A percentile compares a stretch with the other conserved stretches of the same genome.
These are phyloP conservation scores for Plectranthus barbatus DNA, from an alignment of 257 asterid species.

Conservation along the genomic window DNA sequence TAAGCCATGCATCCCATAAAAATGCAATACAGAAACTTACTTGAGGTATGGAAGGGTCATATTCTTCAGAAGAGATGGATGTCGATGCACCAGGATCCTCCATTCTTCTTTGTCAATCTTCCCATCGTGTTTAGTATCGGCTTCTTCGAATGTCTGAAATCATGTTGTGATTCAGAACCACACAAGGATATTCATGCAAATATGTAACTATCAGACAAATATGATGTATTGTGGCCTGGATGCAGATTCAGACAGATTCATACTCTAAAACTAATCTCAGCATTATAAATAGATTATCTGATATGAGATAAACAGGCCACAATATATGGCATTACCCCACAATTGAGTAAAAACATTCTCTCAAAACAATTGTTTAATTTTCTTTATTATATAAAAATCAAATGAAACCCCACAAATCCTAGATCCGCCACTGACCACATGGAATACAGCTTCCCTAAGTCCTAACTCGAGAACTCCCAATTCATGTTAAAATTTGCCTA, in stretches of 20 bases:
- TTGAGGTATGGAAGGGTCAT: conserved; percentile 87
- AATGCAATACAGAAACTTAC: conserved; percentile 28
- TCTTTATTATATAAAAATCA: too few relatives aligned
- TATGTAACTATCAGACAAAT: background rate
- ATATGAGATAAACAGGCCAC: too few relatives aligned
- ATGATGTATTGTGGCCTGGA: background rate
- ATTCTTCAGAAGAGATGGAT: conserved; percentile 80
- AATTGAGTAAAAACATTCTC: too few relatives aligned
- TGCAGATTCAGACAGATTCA: background rate
- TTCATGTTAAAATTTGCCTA: background rate
- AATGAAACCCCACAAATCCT: too few relatives aligned
- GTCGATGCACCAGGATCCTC: conserved; percentile 59
- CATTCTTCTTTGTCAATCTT: conserved; percentile 84
- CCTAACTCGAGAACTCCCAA: background rate
- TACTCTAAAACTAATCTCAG: too few relatives aligned
- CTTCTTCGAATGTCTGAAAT: conserved; percentile 88
- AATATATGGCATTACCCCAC: too few relatives aligned
- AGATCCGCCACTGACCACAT: too few relatives aligned
- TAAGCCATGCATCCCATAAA: background rate
- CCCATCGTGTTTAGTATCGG: conserved; percentile 80
- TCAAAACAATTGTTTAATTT: too few relatives aligned
- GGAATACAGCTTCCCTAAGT: too few relatives aligned
- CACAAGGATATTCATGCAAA: background rate
- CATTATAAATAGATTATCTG: too few relatives aligned
- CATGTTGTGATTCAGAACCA: background rate